Evolutionary conservation across 495 filamentous ascomycete genomes (phyloP).

Genomic region (Trichodelitschia bisporula): DNA sequence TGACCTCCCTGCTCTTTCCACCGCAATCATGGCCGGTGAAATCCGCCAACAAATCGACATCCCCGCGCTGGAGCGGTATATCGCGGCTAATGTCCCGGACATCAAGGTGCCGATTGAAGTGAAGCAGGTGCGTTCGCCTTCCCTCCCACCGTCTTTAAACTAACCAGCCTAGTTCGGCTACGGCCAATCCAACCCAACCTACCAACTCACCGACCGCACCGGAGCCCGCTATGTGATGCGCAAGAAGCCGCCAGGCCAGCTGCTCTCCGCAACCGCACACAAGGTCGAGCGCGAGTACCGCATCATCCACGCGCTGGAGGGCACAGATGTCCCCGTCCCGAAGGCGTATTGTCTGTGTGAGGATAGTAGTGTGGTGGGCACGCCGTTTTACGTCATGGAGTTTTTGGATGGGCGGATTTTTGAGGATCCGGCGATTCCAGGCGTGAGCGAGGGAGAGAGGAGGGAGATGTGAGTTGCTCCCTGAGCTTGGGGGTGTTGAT

Average conservation of each 20-base stretch:
- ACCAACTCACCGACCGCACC: slow-evolving; percentile 45
- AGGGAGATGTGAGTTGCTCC: slow-evolving; percentile 55
- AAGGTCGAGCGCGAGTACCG: slow-evolving; percentile 79
- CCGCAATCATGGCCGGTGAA: slow-evolving; percentile 76
- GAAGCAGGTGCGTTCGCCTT: slow-evolving; percentile 64
- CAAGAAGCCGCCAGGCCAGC: slow-evolving; percentile 76
- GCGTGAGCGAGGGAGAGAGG: slow-evolving; percentile 36
- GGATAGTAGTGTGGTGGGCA: slow-evolving; percentile 47
- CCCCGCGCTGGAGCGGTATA: slow-evolving; percentile 42
- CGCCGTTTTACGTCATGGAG: slow-evolving; percentile 83
- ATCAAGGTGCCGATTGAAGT: slow-evolving; percentile 54
- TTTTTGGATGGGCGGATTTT: slow-evolving; percentile 75
- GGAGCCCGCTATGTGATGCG: slow-evolving; percentile 49
- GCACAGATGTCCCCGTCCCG: slow-evolving; percentile 60
- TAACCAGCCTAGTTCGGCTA: slow-evolving; percentile 89
- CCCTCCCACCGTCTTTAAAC: too few species aligned
- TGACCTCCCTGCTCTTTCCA: too few species aligned
- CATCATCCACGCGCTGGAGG: slow-evolving; percentile 53
- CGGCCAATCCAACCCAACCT: slow-evolving; percentile 86
- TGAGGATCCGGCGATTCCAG: slow-evolving; percentile 54
- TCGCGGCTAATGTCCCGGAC: slow-evolving; percentile 40
- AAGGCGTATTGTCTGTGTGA: slow-evolving; percentile 63
- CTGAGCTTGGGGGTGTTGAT: too few species aligned
- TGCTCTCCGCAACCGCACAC: slow-evolving; percentile 73
- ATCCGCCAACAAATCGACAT: slow-evolving; percentile 70